phyloP scores from a whole-genome alignment of 169 alveolate genomes.

The Eimeria maxima region DNA sequence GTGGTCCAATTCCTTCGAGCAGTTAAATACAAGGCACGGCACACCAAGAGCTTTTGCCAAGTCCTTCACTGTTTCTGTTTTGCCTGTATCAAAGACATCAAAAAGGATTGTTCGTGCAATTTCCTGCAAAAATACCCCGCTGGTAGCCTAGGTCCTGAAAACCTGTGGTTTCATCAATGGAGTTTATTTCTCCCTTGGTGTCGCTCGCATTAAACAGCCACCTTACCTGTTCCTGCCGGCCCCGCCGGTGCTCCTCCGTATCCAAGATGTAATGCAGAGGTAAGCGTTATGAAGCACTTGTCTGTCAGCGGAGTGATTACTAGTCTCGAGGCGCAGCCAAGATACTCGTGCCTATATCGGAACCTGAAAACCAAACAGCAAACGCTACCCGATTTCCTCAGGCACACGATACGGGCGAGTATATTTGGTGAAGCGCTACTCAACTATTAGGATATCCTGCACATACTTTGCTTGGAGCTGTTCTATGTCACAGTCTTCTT shows the following conservation, averaged over 20 bases:
- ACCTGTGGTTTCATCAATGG: background rate
- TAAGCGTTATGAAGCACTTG: conserved; percentile 96
- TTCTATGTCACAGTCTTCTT: conserved; percentile 57
- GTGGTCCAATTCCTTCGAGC: conserved; percentile 96
- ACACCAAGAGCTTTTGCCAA: conserved; percentile 96
- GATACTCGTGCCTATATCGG: conserved; percentile 95
- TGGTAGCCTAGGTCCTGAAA: background rate
- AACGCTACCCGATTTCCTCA: conserved; percentile 84
- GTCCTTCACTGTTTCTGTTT: conserved; percentile 98
- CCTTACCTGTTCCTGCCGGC: conserved; percentile 95
- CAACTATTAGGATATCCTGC: background rate
- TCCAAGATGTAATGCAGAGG: conserved; percentile 94
- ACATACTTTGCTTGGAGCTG: conserved; percentile 74
- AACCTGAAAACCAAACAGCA: conserved; percentile 91
- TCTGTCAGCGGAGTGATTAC: conserved; percentile 98
- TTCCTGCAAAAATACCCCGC: background rate
- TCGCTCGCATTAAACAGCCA: background rate
- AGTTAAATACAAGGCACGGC: conserved; percentile 97
- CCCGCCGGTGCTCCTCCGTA: conserved; percentile 97
- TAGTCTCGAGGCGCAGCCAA: conserved; percentile 95
- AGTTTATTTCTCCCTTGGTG: background rate
- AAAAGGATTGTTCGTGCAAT: background rate
- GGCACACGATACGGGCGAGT: background rate
- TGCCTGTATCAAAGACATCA: conserved; percentile 91
- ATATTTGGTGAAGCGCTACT: background rate